Evolutionary conservation across 768 basidiomycete species (phyloP).

Genomic region (Infundibulicybe gibba): DNA sequence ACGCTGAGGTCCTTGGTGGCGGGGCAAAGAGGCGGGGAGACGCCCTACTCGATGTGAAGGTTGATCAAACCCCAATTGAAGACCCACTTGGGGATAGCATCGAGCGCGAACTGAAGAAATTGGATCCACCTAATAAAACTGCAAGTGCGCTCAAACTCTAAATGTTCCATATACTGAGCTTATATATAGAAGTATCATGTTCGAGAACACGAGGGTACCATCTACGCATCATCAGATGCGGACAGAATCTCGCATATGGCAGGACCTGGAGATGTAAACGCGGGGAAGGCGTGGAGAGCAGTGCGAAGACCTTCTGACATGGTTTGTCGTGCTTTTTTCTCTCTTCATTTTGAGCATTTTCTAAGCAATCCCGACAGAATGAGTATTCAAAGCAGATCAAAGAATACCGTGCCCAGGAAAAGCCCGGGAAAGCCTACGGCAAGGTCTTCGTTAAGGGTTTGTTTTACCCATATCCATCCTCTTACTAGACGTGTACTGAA

Average conservation of each 20-base stretch:
- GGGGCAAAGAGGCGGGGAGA: slow-evolving; percentile 29
- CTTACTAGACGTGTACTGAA: slow-evolving; percentile 8
- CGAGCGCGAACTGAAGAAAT: slow-evolving; percentile 66
- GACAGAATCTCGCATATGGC: slow-evolving; percentile 71
- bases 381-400: slow-evolving; percentile 91
- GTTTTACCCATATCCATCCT: slow-evolving; percentile 10
- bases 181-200: slow-evolving; percentile 71
- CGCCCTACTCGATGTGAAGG: slow-evolving; percentile 34
- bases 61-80: slow-evolving; percentile 22
- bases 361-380: slow-evolving; percentile 47
- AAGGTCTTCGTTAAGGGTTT: slow-evolving; percentile 93
- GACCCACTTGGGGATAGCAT: slow-evolving; percentile 69
- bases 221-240: slow-evolving; percentile 75
- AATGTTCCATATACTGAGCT: slow-evolving; percentile 7
- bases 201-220: slow-evolving; percentile 69
- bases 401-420: slow-evolving; percentile 75
- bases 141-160: slow-evolving; percentile 29
- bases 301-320: slow-evolving; percentile 92
- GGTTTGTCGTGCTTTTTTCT: slow-evolving; percentile 55
- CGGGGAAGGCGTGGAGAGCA: slow-evolving; percentile 81
- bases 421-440: slow-evolving; percentile 76
- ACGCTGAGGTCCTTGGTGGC: slow-evolving; percentile 47
- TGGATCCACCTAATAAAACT: slow-evolving; percentile 35
- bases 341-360: slow-evolving; percentile 4
- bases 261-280: slow-evolving; percentile 78